Evolutionary conservation across 2,329 filamentous ascomycete genomes (phyloP).

Genomic region (Ceratocystis destructans): DNA sequence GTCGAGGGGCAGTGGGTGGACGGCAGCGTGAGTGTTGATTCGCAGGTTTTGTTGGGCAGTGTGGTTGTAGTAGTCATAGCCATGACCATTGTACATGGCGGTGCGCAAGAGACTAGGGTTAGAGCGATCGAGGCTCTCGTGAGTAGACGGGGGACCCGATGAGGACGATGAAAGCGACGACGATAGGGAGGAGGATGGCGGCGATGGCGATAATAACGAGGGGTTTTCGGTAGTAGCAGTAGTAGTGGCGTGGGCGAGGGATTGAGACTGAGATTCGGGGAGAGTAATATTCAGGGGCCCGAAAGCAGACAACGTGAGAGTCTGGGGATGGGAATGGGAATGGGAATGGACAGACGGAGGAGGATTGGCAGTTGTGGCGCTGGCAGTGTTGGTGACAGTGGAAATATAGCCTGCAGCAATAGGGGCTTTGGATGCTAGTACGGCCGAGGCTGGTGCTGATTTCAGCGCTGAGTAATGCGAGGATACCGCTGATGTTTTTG

Average conservation of each 20-base stretch:
- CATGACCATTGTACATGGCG: slow-evolving; percentile 17
- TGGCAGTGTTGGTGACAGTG: background rate
- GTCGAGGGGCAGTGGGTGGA: slow-evolving; percentile 11
- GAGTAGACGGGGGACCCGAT: background rate
- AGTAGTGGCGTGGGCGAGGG: background rate
- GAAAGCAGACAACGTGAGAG: slow-evolving; percentile 9
- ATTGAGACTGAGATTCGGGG: background rate
- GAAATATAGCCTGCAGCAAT: background rate
- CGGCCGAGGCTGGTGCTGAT: too few species aligned
- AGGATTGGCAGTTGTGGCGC: background rate
- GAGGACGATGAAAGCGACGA: background rate
- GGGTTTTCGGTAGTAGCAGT: background rate
- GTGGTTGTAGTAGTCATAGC: slow-evolving; percentile 17
- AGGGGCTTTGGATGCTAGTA: background rate
- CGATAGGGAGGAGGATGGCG: background rate
- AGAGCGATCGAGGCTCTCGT: background rate
- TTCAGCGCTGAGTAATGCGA: too few species aligned
- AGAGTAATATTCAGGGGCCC: slow-evolving; percentile 9
- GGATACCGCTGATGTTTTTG: background rate
- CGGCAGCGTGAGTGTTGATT: slow-evolving; percentile 16
- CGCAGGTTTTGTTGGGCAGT: slow-evolving; percentile 13
- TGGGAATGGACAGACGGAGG: background rate
- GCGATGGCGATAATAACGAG: background rate
- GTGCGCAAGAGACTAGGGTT: slow-evolving; percentile 2
- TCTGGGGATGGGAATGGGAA: slow-evolving; percentile 9